phyloP scores from a whole-genome alignment of 2,329 filamentous ascomycete genomes.

The Trichoderma endophyticum region DNA sequence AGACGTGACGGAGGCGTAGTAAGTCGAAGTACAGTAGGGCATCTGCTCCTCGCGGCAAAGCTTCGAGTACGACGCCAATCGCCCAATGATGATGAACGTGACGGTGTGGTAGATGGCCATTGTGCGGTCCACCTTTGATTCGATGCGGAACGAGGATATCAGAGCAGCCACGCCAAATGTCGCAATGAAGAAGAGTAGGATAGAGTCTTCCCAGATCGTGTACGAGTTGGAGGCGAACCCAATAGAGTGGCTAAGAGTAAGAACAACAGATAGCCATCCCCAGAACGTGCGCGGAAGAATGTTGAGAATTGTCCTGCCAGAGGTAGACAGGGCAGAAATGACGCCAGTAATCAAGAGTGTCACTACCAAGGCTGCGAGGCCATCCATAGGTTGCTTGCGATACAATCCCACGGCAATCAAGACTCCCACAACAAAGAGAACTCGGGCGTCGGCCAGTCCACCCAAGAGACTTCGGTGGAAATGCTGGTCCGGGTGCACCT shows the following conservation, averaged over 20 bases:
- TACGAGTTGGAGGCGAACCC: constrained; percentile 98
- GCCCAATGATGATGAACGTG: constrained; percentile 74
- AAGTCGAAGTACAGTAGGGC: constrained; percentile 92
- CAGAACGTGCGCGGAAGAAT: constrained; percentile 73
- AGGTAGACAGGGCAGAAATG: constrained; percentile 40
- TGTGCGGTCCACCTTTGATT: constrained; percentile 63
- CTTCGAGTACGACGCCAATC: constrained; percentile 80
- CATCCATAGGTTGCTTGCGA: constrained; percentile 32
- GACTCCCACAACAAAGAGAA: constrained; percentile 32
- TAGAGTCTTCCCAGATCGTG: constrained; percentile 98
- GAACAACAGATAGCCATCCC: constrained; percentile 80
- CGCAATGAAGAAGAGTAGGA: constrained; percentile 83
- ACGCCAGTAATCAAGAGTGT: constrained; percentile 41
- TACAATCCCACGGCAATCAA: constrained; percentile 32
- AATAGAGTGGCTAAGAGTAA: constrained; percentile 82
- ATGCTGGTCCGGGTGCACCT: constrained; percentile 39
- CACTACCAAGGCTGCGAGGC: constrained; percentile 39
- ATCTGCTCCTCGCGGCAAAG: constrained; percentile 98
- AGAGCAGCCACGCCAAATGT: constrained; percentile 80
- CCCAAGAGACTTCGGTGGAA: constrained; percentile 35
- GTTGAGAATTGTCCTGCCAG: constrained; percentile 45
- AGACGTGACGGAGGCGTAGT: constrained; percentile 87
- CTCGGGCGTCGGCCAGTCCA: constrained; percentile 35
- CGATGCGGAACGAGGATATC: constrained; percentile 71
- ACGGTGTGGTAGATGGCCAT: constrained; percentile 82